Evolutionary conservation across 495 filamentous ascomycete genomes (phyloP), one percentile per base, ranked within the genome.

Genomic region (Rusavskia elegans): DNA sequence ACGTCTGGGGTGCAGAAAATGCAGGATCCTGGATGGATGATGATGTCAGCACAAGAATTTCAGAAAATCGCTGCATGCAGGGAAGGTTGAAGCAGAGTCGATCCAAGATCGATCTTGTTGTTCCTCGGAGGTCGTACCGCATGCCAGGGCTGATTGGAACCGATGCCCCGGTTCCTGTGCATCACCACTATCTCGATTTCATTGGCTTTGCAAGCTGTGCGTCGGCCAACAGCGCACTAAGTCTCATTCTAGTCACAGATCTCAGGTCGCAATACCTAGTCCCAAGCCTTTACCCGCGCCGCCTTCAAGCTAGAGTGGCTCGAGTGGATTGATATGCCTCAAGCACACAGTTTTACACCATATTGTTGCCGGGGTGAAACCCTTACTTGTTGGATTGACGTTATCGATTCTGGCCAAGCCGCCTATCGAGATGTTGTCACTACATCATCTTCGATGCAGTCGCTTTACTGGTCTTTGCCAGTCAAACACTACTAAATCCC

Each of bases 21-120:
- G 39, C 51, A 49, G 25, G 25, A 48, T 19, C 19, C 41, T 42
- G 19, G 2, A 17, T 19, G 1, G 17, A 19, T 57, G 45, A 53
- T 58, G 56, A 58, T 58, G 56, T 58, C 51, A 58, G 55, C 16
- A 53, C 40, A 8, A 14, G 40, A 8, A 14, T 29, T 54, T 38
- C 9, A 35, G 32, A 35, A 35, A 35, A 35, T 35, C 35, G 1
- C 16, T 20, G 44, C 23, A 32, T 40, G 35, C 10, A n/a, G 10
- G 4, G 23, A 21, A 19, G 19, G 40, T 52, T 27, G 51, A 25
- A 2, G 29, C 0, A 19, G 9, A 32, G n/a, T 53, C 10, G 25
- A 32, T 16, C 29, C 19, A 8, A 7, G 23, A 20, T 32, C 41
- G 49, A 37, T 11, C n/a, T 11, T 14, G 10, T 27, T 30, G 32